phyloP scores from a whole-genome alignment of 345 rosid genomes.

The Pistacia atlantica region DNA sequence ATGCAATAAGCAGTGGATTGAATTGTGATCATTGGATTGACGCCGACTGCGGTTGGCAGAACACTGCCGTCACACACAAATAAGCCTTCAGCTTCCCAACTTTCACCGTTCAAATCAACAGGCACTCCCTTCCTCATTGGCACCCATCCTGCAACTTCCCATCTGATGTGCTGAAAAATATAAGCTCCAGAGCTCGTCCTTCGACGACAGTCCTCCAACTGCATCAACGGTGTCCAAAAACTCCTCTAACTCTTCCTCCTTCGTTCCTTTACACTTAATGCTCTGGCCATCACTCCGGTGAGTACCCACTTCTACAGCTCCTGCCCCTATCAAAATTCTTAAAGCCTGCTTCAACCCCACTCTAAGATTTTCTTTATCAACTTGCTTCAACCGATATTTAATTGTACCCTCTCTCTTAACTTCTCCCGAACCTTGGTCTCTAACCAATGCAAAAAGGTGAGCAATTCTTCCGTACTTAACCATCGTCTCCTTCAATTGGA shows the following conservation, averaged over 20 bases:
- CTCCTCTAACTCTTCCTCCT: conserved; percentile 43
- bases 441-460: conserved; percentile 45
- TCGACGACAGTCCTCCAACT: conserved; percentile 44
- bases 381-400: conserved; percentile 37
- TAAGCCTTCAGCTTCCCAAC: conserved; percentile 58
- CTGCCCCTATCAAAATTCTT: conserved; percentile 71
- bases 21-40: conserved; percentile 63
- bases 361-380: conserved; percentile 62
- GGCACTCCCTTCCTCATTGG: conserved; percentile 56
- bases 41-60: conserved; percentile 32
- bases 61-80: conserved; percentile 54
- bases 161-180: conserved; percentile 68
- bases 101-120: conserved; percentile 56
- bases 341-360: conserved; percentile 59
- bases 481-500: conserved; percentile 60
- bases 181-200: conserved; percentile 45
- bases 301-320: conserved; percentile 81
- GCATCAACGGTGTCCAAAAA: conserved; percentile 45
- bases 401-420: conserved; percentile 39
- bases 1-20: conserved; percentile 55
- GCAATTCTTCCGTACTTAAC: conserved; percentile 53
- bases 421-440: conserved; percentile 48
- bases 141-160: conserved; percentile 82
- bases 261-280: conserved; percentile 46
- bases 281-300: conserved; percentile 68